Evolutionary conservation across 1,139 yeast genomes (phyloP), one percentile per base, ranked within the genome.

Genomic region (Saccharomyces hybrid): DNA sequence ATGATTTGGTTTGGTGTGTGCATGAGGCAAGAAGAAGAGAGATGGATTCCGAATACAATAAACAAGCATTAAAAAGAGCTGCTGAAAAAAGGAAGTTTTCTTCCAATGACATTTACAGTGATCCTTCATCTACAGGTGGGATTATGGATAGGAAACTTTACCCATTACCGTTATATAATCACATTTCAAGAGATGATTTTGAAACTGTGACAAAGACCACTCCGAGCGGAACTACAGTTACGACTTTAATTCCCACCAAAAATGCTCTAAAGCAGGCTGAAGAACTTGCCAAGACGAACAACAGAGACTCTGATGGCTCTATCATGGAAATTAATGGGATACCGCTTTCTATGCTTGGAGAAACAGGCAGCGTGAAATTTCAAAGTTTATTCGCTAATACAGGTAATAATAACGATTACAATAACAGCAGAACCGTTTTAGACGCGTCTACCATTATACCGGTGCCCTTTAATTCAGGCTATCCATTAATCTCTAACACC

Each of bases 1-100:
- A 91, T 68, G 98, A 91, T 71, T 77, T 91, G 56, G 93, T 91
- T 19, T 90, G 96, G 93, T 88, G 96, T 67, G 88, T 91, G 51
- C 97, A 91, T 70, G 97, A 91, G 67, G 97, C 97, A 0, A 77
- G 96, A 68, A 77, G 97, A 67, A 75, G 96, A 57, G 82, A 84
- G 16, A 69, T 81, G 52, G 75, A 78, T 54, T 66, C 69, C 9
- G 57, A 56, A 28, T 81, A 75, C 53, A 80, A 79, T 53, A 71
- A 69, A 53, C 68, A 71, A 50, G 75, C 75, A 2, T 57, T 64
- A 42, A 66, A 64, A 51, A 71, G 63, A 28, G 67, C 65, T 24
- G 63, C 65, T 47, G 60, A 53, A 46, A 61, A 59, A 34, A 59
- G 60, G 59, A 65, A 63, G 56, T 12, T 11, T 19, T 38, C 44